Evolutionary conservation across 495 filamentous ascomycete species (phyloP).

Genomic region (Neurospora terricola): DNA sequence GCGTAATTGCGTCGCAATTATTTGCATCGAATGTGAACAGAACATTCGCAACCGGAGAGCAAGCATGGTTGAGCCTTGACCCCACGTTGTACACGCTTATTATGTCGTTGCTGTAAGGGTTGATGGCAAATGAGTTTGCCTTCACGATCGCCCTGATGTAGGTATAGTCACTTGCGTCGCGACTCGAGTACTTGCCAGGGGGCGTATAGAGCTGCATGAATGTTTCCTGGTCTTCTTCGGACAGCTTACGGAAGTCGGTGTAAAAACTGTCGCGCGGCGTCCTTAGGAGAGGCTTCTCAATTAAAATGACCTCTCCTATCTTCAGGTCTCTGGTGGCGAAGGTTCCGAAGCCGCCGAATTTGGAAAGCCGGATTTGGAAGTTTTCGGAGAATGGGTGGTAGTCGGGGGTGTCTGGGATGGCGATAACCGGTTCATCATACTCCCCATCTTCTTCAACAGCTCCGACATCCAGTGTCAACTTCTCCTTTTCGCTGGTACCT

Average conservation of each 20-base stretch:
- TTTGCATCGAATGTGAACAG: constrained; percentile 3
- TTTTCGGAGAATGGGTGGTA: neutral
- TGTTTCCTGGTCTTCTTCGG: constrained; percentile 1
- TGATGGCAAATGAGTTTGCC: neutral
- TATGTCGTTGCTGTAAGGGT: neutral
- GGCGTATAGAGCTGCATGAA: neutral
- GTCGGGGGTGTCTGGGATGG: neutral
- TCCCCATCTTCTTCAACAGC: neutral
- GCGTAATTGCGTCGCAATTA: neutral
- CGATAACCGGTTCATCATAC: neutral
- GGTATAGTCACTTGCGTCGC: neutral
- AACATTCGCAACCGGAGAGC: constrained; percentile 12
- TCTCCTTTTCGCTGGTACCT: no score
- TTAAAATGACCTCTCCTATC: constrained; percentile 15
- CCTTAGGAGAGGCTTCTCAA: constrained; percentile 15
- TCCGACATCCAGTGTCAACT: no score
- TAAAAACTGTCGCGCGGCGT: constrained; percentile 6
- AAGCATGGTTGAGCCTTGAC: constrained; percentile 30
- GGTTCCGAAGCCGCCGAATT: constrained; percentile 18
- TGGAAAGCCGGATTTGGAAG: constrained; percentile 17
- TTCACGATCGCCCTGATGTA: neutral
- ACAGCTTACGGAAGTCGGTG: constrained; percentile 8
- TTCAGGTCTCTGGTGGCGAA: constrained; percentile 20
- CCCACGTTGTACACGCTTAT: constrained; percentile 5
- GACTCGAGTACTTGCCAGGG: neutral